phyloP scores from a whole-genome alignment of 1,284 basidiomycete species.

The Pterulicium gracile region DNA sequence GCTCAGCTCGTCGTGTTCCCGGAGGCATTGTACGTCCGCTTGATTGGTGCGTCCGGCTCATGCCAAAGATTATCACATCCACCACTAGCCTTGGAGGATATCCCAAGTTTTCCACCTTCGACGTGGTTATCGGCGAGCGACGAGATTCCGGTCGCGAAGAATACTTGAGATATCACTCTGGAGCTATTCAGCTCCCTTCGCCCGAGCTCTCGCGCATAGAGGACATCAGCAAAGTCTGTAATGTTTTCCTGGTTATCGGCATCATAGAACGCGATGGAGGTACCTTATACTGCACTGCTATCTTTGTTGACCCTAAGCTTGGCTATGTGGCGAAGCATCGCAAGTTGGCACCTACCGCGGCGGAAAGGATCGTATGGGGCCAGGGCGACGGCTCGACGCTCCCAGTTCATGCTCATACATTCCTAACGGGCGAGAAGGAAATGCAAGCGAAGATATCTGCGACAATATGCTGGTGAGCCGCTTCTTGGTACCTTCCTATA shows the following conservation, averaged over 20 bases:
- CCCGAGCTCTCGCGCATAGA: constrained; percentile 39
- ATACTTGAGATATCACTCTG: constrained; percentile 42
- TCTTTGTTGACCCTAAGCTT: constrained; percentile 51
- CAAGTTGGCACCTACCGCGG: constrained; percentile 65
- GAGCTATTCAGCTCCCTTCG: constrained; percentile 49
- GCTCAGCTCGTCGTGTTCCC: constrained; percentile 59
- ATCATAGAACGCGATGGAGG: constrained; percentile 57
- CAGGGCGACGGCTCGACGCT: constrained; percentile 43
- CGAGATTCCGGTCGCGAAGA: constrained; percentile 45
- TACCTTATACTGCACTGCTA: constrained; percentile 60
- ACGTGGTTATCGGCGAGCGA: constrained; percentile 44
- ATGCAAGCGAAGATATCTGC: constrained; percentile 46
- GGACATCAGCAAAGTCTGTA: constrained; percentile 34
- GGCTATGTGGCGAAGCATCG: constrained; percentile 56
- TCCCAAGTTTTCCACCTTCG: constrained; percentile 53
- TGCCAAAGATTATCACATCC: constrained; percentile 4
- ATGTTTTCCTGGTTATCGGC: constrained; percentile 57
- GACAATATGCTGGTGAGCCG: constrained; percentile 54
- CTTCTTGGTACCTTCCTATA: not conserved
- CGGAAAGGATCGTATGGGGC: constrained; percentile 64
- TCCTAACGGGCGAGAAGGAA: constrained; percentile 16
- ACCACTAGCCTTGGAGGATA: constrained; percentile 51
- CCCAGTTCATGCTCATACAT: constrained; percentile 29
- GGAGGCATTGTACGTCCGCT: constrained; percentile 47
- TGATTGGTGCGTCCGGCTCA: not conserved